Evolutionary conservation across 208 protist species (phyloP), one percentile per base, ranked within the genome.

Genomic region (Wallacemonas sp.): DNA sequence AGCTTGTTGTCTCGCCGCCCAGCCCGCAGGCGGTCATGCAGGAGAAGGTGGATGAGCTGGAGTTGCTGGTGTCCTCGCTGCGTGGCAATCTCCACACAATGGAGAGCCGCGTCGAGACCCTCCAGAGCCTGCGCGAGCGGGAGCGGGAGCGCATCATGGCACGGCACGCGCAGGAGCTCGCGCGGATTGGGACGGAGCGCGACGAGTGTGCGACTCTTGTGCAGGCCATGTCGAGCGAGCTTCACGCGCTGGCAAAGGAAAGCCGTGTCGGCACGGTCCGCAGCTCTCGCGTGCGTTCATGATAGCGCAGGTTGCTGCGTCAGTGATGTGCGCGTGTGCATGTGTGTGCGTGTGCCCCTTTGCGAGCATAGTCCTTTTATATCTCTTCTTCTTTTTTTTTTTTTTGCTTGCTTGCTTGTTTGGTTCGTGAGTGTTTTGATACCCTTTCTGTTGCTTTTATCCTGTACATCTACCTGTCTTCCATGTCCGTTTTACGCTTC

Each of bases 191-290:
- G 2, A 29, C 61, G 10, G 86, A 92, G 62, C 57, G 76, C 8
- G 73, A 89, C n/a, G 77, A 89, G 67, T 89, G 79, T 55, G 79
- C 81, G 52, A 23, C 31, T 11, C 76, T 83, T 20, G 67, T 92
- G 8, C 67, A 86, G 49, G 72, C 63, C 22, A 88, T 90, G 81
- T 74, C 76, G 11, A 74, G 55, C 29, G 84, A 87, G 59, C 46
- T 90, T 20, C 63, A 85, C 62, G 29, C 31, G 39, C 55, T 87
- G 62, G 70, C 81, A 49, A 52, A 22, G 49, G 26, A 63, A 32
- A 39, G 32, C 18, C 8, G 57, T 11, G 28, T 12, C 10, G 25
- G 36, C 41, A 12, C 14, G 4, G 45, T 11, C 28, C 18, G 45
- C 29, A 22, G 26, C 7, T 61, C 52, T 46, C 38, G 14, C 11